Evolutionary conservation across 352 stramenopile species (phyloP).

Genomic region (Phytophthora litchii): DNA sequence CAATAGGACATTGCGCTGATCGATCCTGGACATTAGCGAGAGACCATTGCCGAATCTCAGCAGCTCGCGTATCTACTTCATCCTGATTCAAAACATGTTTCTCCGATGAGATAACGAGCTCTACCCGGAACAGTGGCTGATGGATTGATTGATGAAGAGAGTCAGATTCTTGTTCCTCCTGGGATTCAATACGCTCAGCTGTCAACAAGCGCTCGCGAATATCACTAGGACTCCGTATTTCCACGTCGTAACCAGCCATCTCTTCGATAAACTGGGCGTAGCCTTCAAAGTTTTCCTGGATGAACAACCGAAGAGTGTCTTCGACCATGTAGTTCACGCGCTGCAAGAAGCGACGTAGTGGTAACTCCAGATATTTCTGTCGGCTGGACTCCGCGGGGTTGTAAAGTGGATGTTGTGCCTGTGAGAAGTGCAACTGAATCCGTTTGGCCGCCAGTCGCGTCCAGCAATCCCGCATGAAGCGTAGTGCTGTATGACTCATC

Average conservation of each 20-base stretch:
- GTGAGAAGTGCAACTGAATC: constrained; percentile 70
- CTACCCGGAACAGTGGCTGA: constrained; percentile 74
- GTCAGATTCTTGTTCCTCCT: constrained; percentile 8
- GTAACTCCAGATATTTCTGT: constrained; percentile 66
- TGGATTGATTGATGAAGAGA: constrained; percentile 27
- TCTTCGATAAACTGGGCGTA: constrained; percentile 76
- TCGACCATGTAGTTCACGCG: constrained; percentile 87
- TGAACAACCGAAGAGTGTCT: constrained; percentile 65
- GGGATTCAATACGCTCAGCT: constrained; percentile 7
- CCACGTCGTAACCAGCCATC: constrained; percentile 67
- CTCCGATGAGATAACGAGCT: constrained; percentile 69
- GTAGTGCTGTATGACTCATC: constrained; percentile 71
- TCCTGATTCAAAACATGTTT: constrained; percentile 62
- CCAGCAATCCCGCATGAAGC: constrained; percentile 84
- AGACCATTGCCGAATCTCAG: constrained; percentile 72
- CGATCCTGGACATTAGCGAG: constrained; percentile 57
- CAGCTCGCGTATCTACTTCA: constrained; percentile 51
- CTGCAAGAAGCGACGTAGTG: constrained; percentile 63
- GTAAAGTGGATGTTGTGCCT: constrained; percentile 59
- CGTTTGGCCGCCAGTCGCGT: constrained; percentile 72
- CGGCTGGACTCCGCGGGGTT: constrained; percentile 74
- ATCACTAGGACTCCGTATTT: constrained; percentile 52
- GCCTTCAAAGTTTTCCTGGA: constrained; percentile 69
- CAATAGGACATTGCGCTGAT: constrained; percentile 58
- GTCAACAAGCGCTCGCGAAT: constrained; percentile 37